phyloP scores from a whole-genome alignment of 768 basidiomycete species.

The Fistulinella prunicolor region DNA sequence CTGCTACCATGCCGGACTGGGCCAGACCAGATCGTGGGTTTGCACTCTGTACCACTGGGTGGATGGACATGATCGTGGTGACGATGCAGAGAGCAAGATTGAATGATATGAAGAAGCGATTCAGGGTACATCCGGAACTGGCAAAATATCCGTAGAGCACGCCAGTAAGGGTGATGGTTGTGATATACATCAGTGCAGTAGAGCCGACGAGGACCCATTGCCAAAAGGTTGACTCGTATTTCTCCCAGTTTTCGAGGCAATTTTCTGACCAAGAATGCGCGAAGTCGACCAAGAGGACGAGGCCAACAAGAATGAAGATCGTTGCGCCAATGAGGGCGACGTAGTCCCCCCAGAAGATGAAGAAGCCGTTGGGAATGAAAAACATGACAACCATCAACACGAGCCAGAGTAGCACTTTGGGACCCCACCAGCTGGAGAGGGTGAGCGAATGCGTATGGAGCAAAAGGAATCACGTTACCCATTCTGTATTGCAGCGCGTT shows the following conservation, averaged over 20 bases:
- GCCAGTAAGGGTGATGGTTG: constrained; percentile 80
- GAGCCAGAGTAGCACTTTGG: constrained; percentile 89
- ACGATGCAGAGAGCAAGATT: constrained; percentile 81
- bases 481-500: constrained; percentile 94
- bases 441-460: constrained; percentile 13
- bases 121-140: constrained; percentile 79
- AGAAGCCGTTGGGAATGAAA: constrained; percentile 95
- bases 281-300: constrained; percentile 97
- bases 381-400: constrained; percentile 79
- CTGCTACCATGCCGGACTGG: constrained; percentile 95
- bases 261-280: constrained; percentile 98
- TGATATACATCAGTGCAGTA: constrained; percentile 84
- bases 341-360: constrained; percentile 98
- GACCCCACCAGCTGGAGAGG: constrained; percentile 89
- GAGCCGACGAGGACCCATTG: constrained; percentile 94
- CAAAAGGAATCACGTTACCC: constrained; percentile 52
- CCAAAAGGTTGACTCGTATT: constrained; percentile 84
- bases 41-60: constrained; percentile 83
- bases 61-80: constrained; percentile 78
- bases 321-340: constrained; percentile 88
- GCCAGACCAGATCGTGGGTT: constrained; percentile 95
- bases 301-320: constrained; percentile 93
- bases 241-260: constrained; percentile 95
- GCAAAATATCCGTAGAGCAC: constrained; percentile 93
- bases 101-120: constrained; percentile 96